Percentiles rank a stretch among this genome's conserved stretches.
Evolutionary conservation across 1,139 yeast genomes (phyloP).

Genomic region (Magnusiomyces sp.): DNA sequence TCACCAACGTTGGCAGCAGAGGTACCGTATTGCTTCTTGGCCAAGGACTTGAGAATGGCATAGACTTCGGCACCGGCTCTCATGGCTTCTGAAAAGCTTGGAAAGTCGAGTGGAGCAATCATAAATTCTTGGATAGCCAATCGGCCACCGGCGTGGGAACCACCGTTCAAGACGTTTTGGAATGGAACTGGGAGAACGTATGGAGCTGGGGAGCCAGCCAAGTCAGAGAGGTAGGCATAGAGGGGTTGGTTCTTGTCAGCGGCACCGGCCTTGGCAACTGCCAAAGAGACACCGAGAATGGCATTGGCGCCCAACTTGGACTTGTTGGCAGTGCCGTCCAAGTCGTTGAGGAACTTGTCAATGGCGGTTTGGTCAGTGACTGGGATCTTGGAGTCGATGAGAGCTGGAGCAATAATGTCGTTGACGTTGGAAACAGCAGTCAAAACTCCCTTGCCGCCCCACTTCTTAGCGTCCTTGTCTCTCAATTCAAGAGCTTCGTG

Average conservation of each 20-base stretch:
- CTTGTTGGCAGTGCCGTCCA: slow-evolving; percentile 94
- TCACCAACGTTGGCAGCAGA: slow-evolving; percentile 99
- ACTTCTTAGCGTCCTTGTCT: slow-evolving; percentile 86
- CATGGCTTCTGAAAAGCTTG: slow-evolving; percentile 82
- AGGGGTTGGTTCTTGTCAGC: slow-evolving; percentile 82
- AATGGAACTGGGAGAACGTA: slow-evolving; percentile 90
- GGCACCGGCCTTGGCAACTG: slow-evolving; percentile 92
- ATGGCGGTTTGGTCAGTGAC: slow-evolving; percentile 70
- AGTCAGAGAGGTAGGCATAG: slow-evolving; percentile 72
- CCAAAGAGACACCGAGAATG: slow-evolving; percentile 87
- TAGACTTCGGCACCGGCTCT: slow-evolving; percentile 95
- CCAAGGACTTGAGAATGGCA: slow-evolving; percentile 83
- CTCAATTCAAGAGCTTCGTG: slow-evolving; percentile 94
- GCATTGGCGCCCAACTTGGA: slow-evolving; percentile 94
- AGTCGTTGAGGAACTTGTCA: slow-evolving; percentile 66
- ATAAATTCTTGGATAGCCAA: slow-evolving; percentile 97
- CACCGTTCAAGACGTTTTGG: slow-evolving; percentile 97
- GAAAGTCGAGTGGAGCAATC: slow-evolving; percentile 90
- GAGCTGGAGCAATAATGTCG: slow-evolving; percentile 80
- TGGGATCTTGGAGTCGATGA: slow-evolving; percentile 62
- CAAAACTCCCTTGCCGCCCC: slow-evolving; percentile 93
- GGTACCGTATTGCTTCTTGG: slow-evolving; percentile 90
- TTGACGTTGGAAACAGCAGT: slow-evolving; percentile 91
- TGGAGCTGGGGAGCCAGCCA: slow-evolving; percentile 59
- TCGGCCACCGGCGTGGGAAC: slow-evolving; percentile 98